Percentiles rank a stretch among this genome's conserved stretches.
Evolutionary conservation across 176 grass and related monocot species (phyloP).

Genomic region (Rhynchospora breviuscula): DNA sequence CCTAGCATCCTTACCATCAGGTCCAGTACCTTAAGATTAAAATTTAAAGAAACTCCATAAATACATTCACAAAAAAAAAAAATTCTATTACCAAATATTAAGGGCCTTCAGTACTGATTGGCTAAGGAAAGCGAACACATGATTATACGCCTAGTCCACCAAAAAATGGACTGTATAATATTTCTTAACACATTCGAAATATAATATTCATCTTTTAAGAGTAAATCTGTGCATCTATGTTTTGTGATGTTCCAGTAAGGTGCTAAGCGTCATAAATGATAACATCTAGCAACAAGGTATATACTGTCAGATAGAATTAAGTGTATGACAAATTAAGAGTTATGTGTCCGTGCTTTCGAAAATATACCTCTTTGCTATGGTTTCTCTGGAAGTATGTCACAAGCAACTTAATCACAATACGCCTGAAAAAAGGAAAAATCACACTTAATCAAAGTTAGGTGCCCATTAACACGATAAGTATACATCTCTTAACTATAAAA

Average conservation of each 20-base stretch:
- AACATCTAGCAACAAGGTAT: background rate
- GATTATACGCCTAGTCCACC: background rate
- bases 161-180: background rate
- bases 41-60: background rate
- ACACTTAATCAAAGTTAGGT: background rate
- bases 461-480: background rate
- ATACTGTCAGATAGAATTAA: background rate
- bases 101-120: background rate
- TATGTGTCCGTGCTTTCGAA: background rate
- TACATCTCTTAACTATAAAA: background rate
- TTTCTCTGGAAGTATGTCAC: slow-evolving; percentile 93
- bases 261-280: background rate
- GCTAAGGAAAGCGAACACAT: background rate
- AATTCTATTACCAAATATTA: background rate
- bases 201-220: background rate
- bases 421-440: slow-evolving; percentile 38
- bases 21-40: slow-evolving; percentile 51
- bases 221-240: background rate
- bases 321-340: background rate
- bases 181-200: background rate
- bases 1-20: slow-evolving; percentile 96
- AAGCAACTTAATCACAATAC: slow-evolving; percentile 87
- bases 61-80: background rate
- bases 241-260: background rate
- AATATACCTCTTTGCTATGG: slow-evolving; percentile 86